These are phyloP conservation scores for Yamadazyma sp. DNA, from an alignment of 805 yeast species.

Conservation along the genomic window DNA sequence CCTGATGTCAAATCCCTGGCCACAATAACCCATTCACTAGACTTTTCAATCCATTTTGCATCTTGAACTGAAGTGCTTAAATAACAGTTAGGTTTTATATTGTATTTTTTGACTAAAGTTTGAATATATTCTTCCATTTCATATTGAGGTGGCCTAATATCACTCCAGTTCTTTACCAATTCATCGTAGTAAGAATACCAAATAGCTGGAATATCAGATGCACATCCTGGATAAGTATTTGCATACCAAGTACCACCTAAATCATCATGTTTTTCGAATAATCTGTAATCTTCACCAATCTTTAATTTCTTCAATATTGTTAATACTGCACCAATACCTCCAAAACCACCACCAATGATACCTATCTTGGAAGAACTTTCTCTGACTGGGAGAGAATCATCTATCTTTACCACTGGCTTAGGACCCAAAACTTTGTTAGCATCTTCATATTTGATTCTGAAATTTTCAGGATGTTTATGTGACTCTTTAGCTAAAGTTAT, in stretches of 20 bases:
- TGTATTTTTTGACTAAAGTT: slow-evolving; percentile 27
- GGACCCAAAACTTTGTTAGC: slow-evolving; percentile 26
- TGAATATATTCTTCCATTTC: slow-evolving; percentile 41
- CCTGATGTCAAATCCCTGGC: slow-evolving; percentile 28
- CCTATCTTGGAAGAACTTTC: slow-evolving; percentile 27
- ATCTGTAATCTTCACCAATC: slow-evolving; percentile 24
- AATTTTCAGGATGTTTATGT: slow-evolving; percentile 29
- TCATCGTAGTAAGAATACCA: slow-evolving; percentile 37
- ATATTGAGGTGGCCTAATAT: slow-evolving; percentile 38
- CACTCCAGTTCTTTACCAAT: slow-evolving; percentile 35
- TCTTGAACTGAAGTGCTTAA: slow-evolving; percentile 21
- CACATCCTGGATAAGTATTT: slow-evolving; percentile 44
- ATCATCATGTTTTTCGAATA: slow-evolving; percentile 37
- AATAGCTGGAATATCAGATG: slow-evolving; percentile 42
- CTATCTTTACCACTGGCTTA: slow-evolving; percentile 14
- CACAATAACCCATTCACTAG: slow-evolving; percentile 26
- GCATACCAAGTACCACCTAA: slow-evolving; percentile 47
- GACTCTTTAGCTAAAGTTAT: slow-evolving; percentile 28
- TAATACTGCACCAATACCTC: slow-evolving; percentile 33
- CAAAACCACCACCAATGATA: slow-evolving; percentile 41
- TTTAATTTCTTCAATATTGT: slow-evolving; percentile 23
- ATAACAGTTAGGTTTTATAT: slow-evolving; percentile 19
- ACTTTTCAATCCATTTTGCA: slow-evolving; percentile 21
- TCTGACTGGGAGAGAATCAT: slow-evolving; percentile 19
- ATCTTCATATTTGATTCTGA: slow-evolving; percentile 26